Evolutionary conservation across 306 rosid genomes (phyloP).

Genomic region (Erythrophleum fordii): DNA sequence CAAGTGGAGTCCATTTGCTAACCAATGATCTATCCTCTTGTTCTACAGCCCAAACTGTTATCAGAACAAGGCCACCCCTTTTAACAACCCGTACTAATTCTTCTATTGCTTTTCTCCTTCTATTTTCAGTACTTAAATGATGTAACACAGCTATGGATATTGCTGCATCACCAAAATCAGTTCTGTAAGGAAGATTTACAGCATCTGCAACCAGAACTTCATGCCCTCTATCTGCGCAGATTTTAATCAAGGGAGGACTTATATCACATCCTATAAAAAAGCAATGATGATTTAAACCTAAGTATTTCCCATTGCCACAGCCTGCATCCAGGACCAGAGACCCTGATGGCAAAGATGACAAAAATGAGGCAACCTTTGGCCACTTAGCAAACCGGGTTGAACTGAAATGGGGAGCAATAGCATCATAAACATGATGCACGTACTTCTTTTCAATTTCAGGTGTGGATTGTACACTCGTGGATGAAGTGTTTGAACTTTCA

Average conservation of each 20-base stretch:
- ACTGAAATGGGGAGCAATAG: conserved; percentile 94
- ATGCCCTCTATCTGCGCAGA: conserved; percentile 77
- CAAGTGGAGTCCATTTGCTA: conserved; percentile 87
- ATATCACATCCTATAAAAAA: conserved; percentile 86
- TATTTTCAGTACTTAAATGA: conserved; percentile 84
- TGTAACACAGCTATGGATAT: conserved; percentile 92
- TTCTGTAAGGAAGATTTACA: conserved; percentile 82
- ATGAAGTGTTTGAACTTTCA: conserved; percentile 39
- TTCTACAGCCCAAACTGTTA: conserved; percentile 97
- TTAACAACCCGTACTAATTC: conserved; percentile 88
- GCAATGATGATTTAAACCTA: conserved; percentile 68
- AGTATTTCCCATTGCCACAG: conserved; percentile 93
- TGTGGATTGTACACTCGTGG: conserved; percentile 57
- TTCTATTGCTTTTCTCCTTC: conserved; percentile 85
- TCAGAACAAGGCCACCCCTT: conserved; percentile 86
- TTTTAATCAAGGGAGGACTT: conserved; percentile 78
- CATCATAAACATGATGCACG: conserved; percentile 89
- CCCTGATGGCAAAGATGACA: conserved; percentile 72
- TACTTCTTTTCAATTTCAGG: conserved; percentile 95
- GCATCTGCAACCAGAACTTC: conserved; percentile 93
- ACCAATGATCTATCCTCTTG: conserved; percentile 80
- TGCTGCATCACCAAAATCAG: conserved; percentile 90
- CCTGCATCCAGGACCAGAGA: conserved; percentile 91
- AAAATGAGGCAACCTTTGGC: conserved; percentile 88
- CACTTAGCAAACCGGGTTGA: conserved; percentile 90